These are phyloP conservation scores for Litchi chinensis DNA, from an alignment of 345 rosid genomes.

Conservation along the genomic window DNA sequence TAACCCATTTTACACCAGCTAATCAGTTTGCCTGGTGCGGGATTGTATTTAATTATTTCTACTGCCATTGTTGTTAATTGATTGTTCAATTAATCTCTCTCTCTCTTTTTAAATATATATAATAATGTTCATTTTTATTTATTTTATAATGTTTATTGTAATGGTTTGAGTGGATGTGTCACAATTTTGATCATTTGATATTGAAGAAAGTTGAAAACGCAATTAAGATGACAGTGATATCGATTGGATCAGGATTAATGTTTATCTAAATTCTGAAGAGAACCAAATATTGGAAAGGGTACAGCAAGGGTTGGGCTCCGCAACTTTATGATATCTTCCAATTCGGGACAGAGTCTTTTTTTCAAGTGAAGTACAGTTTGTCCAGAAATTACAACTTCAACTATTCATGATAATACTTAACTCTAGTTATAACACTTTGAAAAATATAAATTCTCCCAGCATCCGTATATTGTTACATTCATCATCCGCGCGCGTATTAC, in stretches of 20 bases:
- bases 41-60: not conserved
- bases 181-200: no score
- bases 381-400: not conserved
- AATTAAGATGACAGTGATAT: not conserved
- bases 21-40: slow-evolving; percentile 25
- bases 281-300: not conserved
- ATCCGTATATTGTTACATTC: no score
- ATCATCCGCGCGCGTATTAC: no score
- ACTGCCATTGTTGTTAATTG: not conserved
- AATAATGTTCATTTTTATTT: not conserved
- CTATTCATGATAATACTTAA: no score
- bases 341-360: slow-evolving; percentile 5
- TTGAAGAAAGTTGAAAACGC: not conserved
- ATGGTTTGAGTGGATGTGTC: no score
- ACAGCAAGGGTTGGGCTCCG: slow-evolving; percentile 19
- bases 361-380: slow-evolving; percentile 22
- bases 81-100: not conserved
- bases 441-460: no score
- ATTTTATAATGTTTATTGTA: no score
- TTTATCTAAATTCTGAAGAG: not conserved
- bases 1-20: slow-evolving; percentile 28
- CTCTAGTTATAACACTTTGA: no score
- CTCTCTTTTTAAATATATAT: not conserved
- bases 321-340: slow-evolving; percentile 12
- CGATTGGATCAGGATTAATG: not conserved